Conservation (phyloP, 192 early-diverging fungal genomes). For the Haplosporangium gracile region DNA sequence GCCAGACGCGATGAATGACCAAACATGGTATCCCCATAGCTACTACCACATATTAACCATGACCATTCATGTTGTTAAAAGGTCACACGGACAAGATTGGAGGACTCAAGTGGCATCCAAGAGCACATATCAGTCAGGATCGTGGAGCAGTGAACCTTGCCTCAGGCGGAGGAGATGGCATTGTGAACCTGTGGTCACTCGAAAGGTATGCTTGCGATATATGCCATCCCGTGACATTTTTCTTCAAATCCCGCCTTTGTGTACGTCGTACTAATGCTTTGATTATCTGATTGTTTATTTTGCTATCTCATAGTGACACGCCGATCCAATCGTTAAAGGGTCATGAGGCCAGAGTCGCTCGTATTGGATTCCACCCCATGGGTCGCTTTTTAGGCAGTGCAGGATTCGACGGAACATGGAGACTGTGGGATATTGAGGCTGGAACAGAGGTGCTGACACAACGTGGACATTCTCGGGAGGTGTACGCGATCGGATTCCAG, state of each 20-base stretch:
- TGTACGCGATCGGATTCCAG: slow-evolving; percentile 94
- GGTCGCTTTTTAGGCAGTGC: slow-evolving; percentile 85
- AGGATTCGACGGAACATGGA: slow-evolving; percentile 91
- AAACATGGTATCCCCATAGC: background rate
- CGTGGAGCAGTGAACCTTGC: slow-evolving; percentile 80
- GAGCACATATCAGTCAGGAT: slow-evolving; percentile 72
- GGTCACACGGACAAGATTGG: slow-evolving; percentile 93
- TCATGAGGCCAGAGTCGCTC: slow-evolving; percentile 85
- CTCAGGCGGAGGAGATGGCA: slow-evolving; percentile 84
- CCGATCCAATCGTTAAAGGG: slow-evolving; percentile 85
- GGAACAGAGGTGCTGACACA: slow-evolving; percentile 86
- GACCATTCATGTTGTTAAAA: background rate
- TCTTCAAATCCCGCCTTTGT: background rate
- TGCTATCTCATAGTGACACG: slow-evolving; percentile 60
- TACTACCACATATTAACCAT: background rate
- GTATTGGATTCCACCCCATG: slow-evolving; percentile 92
- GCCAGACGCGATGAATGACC: background rate
- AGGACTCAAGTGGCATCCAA: slow-evolving; percentile 91
- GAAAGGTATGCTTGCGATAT: slow-evolving; percentile 63
- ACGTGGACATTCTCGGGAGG: slow-evolving; percentile 95
- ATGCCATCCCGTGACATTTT: background rate
- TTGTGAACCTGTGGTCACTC: slow-evolving; percentile 87
- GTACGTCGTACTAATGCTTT: background rate
- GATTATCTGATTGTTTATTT: background rate
- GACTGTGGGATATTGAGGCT: slow-evolving; percentile 94